Conservation (phyloP, 345 rosid species). For the Geranium brycei region DNA sequence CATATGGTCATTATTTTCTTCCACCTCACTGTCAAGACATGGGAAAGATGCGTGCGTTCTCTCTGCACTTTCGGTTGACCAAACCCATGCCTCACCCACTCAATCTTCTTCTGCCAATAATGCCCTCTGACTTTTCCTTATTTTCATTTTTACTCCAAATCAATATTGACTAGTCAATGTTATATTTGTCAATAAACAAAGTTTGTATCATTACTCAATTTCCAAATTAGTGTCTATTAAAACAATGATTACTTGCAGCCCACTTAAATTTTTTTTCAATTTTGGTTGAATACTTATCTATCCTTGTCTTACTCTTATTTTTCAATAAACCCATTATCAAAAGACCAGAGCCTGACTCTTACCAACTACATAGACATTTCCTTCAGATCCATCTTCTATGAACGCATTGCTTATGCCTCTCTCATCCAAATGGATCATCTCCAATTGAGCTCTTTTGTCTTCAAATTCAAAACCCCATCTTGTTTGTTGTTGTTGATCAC, state of each 20-base stretch:
- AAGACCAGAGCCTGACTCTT: neutral
- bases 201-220: too few relatives aligned
- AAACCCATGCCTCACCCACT: neutral
- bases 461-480: neutral
- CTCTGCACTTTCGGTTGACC: too few relatives aligned
- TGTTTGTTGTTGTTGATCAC: constrained; percentile 1
- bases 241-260: too few relatives aligned
- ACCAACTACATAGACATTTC: constrained; percentile 20
- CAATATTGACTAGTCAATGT: too few relatives aligned
- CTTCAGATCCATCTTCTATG: constrained; percentile 6
- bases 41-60: too few relatives aligned
- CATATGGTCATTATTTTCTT: too few relatives aligned
- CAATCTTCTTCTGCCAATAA: neutral
- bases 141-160: too few relatives aligned
- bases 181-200: neutral
- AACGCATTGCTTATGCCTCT: neutral
- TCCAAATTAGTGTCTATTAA: too few relatives aligned
- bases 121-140: too few relatives aligned
- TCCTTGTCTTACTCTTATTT: neutral
- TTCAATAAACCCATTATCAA: neutral
- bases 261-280: too few relatives aligned
- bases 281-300: constrained; percentile 9
- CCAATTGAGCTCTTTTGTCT: neutral
- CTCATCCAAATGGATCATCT: constrained; percentile 7
- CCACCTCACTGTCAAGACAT: too few relatives aligned